Evolutionary conservation across 495 filamentous ascomycete species (phyloP).

Genomic region (Astrothelium subdiscretum): DNA sequence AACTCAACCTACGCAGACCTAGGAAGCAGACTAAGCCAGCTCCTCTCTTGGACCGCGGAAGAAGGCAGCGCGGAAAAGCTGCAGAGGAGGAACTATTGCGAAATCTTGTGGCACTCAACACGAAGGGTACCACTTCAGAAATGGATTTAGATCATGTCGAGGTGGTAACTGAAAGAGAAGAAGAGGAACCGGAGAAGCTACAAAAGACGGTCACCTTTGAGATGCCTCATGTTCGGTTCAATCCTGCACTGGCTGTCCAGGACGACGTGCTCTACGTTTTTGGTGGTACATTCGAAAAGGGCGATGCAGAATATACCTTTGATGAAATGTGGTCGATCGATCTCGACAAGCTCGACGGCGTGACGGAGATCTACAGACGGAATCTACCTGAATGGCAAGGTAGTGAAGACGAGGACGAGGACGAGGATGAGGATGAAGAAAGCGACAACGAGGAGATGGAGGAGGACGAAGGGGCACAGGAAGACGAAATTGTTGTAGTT

Average conservation of each 20-base stretch:
- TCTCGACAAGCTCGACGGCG: conserved; percentile 81
- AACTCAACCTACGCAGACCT: conserved; percentile 61
- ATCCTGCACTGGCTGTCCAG: conserved; percentile 79
- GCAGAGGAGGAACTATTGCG: conserved; percentile 82
- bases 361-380: conserved; percentile 73
- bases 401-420: conserved; percentile 33
- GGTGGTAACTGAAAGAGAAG: conserved; percentile 36
- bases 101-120: conserved; percentile 71
- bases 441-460: conserved; percentile 57
- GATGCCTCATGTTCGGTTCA: conserved; percentile 80
- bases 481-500: conserved; percentile 30
- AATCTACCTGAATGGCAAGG: conserved; percentile 78
- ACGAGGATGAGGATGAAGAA: conserved; percentile 50
- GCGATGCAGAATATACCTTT: conserved; percentile 85
- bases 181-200: conserved; percentile 41
- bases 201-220: conserved; percentile 47
- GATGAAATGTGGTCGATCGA: conserved; percentile 90
- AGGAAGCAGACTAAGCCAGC: conserved; percentile 43
- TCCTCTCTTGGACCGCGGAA: conserved; percentile 44
- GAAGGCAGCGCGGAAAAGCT: conserved; percentile 61
- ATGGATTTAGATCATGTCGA: conserved; percentile 37
- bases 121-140: conserved; percentile 47
- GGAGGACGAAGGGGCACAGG: conserved; percentile 57
- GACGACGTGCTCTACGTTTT: conserved; percentile 87
- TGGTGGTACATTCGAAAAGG: conserved; percentile 89